Evolutionary conservation across 2,329 filamentous ascomycete species (phyloP).

Genomic region (Leptosphaerulina australis): DNA sequence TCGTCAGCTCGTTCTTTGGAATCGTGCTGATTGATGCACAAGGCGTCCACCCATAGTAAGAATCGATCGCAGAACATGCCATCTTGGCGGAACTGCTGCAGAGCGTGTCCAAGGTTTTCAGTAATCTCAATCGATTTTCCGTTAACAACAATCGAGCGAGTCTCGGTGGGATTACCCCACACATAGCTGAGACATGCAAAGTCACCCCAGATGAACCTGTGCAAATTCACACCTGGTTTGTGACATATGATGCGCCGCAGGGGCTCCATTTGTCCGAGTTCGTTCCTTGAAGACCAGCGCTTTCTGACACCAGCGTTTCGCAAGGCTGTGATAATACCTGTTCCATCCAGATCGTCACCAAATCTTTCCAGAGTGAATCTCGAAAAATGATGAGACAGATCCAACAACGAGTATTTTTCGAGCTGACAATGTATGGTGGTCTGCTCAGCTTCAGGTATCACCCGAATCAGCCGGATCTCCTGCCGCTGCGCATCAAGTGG

Average conservation of each 20-base stretch:
- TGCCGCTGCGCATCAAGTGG: no score
- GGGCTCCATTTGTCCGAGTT: no score
- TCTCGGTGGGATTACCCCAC: not conserved
- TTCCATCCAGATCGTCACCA: no score
- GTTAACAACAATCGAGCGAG: not conserved
- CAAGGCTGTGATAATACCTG: no score
- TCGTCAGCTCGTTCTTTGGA: slow-evolving; percentile 8
- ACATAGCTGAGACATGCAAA: slow-evolving; percentile 8
- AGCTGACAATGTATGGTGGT: not conserved
- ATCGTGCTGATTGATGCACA: slow-evolving; percentile 20
- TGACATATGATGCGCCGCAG: not conserved
- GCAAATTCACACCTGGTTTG: not conserved
- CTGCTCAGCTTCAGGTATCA: not conserved
- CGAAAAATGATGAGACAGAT: no score
- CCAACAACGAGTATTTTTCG: no score
- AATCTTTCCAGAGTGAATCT: no score
- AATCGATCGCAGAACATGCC: not conserved
- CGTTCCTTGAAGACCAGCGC: no score
- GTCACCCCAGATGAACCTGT: slow-evolving; percentile 9
- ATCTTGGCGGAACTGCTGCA: not conserved
- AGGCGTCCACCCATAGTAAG: slow-evolving; percentile 20
- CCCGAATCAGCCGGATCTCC: no score
- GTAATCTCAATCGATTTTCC: not conserved
- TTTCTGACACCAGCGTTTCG: no score
- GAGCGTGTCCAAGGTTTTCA: not conserved